Base-by-base conservation (phyloP, 2,329 filamentous ascomycete genomes). In the Simplicillium sp. region DNA sequence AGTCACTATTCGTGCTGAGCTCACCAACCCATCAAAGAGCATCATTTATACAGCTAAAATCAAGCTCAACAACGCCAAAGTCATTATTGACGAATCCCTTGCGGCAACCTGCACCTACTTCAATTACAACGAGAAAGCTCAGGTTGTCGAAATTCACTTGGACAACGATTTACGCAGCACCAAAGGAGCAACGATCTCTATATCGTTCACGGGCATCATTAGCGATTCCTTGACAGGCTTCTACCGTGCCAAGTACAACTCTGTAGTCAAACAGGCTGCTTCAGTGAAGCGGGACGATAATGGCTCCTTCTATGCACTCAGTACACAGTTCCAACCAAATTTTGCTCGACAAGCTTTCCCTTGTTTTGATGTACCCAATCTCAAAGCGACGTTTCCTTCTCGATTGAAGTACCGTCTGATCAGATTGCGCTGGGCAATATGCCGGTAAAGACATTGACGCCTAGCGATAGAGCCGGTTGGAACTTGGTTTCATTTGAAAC, bases 311-410 rank as follows among this genome's bases (percentile, higher is more conserved):
- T 75, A 75, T 56, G 88, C 89, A 84, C 71, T 95, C 62, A 94
- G 86, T 68, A 98, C 92, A 38, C 92, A 98, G 60, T 97, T 98
- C 58, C 90, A 98, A 69, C 83, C 89, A 36, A 94, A 87, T 55
- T 90, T 97, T 65, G 92, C 92, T 46, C 82, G 92, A 48, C 77
- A 88, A 50, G 89, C 92, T 8, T 95, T 98, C 66, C 92, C 92
- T 36, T 97, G 92, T 67, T 97, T 97, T 56, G 92, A 98, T 57
- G 92, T 97, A 67, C 92, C 92, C 33, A 95, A 94, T 55, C 74
- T 97, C 48, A 98, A 98, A 67, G 87, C 92, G 11, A 90, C 88
- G 2, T 97, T 96, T 56, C 6, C 61, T 84, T 98, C 44, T 75
- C 88, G 54, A 84, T 98, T 47, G 90, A 96, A 66, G 76, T 96